Evolutionary conservation across 2,329 filamentous ascomycete genomes (phyloP), one percentile per base, ranked within the genome.

Genomic region (Pseudogymnoascus sp.): DNA sequence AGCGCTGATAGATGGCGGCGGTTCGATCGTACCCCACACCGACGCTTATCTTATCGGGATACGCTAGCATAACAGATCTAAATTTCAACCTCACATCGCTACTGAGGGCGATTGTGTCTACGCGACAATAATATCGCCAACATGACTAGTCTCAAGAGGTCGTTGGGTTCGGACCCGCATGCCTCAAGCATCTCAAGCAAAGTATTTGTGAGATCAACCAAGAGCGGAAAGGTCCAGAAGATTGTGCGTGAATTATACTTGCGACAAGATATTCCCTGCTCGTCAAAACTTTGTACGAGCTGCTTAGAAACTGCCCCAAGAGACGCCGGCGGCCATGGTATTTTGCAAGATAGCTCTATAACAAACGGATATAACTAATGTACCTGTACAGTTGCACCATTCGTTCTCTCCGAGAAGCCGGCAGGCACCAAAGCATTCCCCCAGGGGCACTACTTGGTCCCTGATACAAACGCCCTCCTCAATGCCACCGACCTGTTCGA

Each of bases 401-500:
- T 95, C 71, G 84, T 97, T 59, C 87, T 99, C 61, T 96, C 93
- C 60, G 90, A 92, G 68, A 89, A 85, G 65, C 94, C 94, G 57
- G 89, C 89, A 57, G 91, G 88, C 62, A 96, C 91, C 64, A 90
- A 87, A 71, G 76, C 81, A 35, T 97, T 90, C 71, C 88, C 90
- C 1, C 83, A 88, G 72, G 94, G 94, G 30, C 93, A 97, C 74
- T 99, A 99, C 73, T 81, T 99, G 41, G 82, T 99, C 36, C 94
- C 94, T 30, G 94, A 99, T 73, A 99, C 94, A 57, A 99, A 99
- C 77, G 92, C 91, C 43, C 85, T 99, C 59, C 82, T 99, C 58
- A 95, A 90, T 71, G 93, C 90, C 67, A 97, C 99, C 91, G 94
- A 99, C 72, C 79, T 97, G 16, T 97, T 99, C 70, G 94, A 99